These are phyloP conservation scores for Suillus hirtellus DNA, from an alignment of 768 basidiomycete species.

Conservation along the genomic window DNA sequence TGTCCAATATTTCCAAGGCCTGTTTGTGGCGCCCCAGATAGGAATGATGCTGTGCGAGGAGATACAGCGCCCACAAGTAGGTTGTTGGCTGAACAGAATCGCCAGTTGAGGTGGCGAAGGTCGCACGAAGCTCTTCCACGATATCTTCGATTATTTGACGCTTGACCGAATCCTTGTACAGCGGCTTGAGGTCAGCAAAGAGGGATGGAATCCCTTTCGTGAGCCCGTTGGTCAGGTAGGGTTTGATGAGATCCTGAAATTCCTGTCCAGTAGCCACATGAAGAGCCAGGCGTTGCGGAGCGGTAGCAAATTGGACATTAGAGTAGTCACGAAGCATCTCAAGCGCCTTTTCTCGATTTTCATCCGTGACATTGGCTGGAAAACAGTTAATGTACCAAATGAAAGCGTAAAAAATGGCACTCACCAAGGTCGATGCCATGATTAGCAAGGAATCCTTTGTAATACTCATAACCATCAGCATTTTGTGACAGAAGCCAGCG, in stretches of 20 bases:
- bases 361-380: slow-evolving; percentile 47
- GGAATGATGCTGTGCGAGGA: slow-evolving; percentile 88
- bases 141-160: slow-evolving; percentile 67
- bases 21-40: slow-evolving; percentile 46
- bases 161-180: slow-evolving; percentile 71
- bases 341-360: slow-evolving; percentile 53
- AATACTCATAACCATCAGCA: slow-evolving; percentile 80
- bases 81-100: slow-evolving; percentile 59
- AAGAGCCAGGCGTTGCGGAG: slow-evolving; percentile 75
- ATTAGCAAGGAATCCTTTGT: slow-evolving; percentile 66
- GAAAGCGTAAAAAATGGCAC: not conserved
- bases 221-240: slow-evolving; percentile 71
- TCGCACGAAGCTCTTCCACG: slow-evolving; percentile 50
- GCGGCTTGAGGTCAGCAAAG: slow-evolving; percentile 87
- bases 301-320: slow-evolving; percentile 65
- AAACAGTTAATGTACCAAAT: slow-evolving; percentile 8
- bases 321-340: slow-evolving; percentile 57
- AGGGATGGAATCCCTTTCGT: slow-evolving; percentile 89
- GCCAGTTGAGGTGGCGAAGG: slow-evolving; percentile 28
- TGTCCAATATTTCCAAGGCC: slow-evolving; percentile 62
- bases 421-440: slow-evolving; percentile 68
- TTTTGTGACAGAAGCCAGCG: slow-evolving; percentile 80
- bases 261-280: slow-evolving; percentile 65
- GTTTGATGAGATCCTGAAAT: slow-evolving; percentile 63
- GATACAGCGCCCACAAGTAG: slow-evolving; percentile 95